Base-by-base conservation (phyloP, 495 filamentous ascomycete genomes). In the Chlorociboria aeruginascens region DNA sequence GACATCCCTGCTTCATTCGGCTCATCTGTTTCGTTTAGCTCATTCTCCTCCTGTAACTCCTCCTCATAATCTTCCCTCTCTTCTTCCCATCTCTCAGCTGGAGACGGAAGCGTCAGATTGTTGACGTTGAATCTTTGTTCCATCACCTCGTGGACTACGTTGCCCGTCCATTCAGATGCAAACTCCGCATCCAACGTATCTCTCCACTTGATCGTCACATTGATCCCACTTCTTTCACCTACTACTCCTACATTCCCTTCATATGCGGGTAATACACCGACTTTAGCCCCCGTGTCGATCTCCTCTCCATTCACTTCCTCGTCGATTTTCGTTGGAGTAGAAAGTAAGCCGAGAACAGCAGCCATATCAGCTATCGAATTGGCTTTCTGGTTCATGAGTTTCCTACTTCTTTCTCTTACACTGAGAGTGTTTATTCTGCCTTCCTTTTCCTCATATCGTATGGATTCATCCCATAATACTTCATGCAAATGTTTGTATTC, bases 291-390 rank as follows among this genome's bases (percentile, higher is more conserved):
- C 49, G 53, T 30, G 43, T 52, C 57, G 28, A 53, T 53, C 39
- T 32, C 51, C 47, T 51, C 54, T 9, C 55, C 48, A 65, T 61
- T 2, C 50, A 29, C 45, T 55, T 50, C 39, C 20, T 25, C 20
- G 20, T 25, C 20, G 20, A 25, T 25, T 25, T 25, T 4, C 20
- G 20, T 25, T 25, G 2, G 20, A 4, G 20, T 25, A 25, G 20
- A 25, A 25, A 25, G 20, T 25, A 25, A 25, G 20, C 55, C 61
- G 40, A 97, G 67, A 8, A 93, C 83, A 20, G 78, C 79, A 1
- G 92, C 86, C 20, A 97, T 66, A 63, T 98, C 92, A 28, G 92
- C 92, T 14, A 95, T 70, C 9, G 71, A 73, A 60, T 89, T 94
- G n/a, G 84, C 85, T 63, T 82, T 87, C 70, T 95, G 86, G 69